phyloP scores from a whole-genome alignment of 139 green algal genomes.

The Yamagishiella unicocca region DNA sequence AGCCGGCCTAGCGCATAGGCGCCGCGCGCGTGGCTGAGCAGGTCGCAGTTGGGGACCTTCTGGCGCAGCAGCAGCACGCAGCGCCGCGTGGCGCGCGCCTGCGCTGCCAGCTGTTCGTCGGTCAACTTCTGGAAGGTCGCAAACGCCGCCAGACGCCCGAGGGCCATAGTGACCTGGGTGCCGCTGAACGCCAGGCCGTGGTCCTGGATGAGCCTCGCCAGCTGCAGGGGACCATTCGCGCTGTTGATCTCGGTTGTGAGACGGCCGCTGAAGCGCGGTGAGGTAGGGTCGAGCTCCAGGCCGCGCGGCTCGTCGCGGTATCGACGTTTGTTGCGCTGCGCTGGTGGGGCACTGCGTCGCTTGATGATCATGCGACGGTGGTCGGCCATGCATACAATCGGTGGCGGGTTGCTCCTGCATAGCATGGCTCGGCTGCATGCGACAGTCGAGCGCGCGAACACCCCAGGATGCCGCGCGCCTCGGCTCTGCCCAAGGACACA shows the following conservation, averaged over 20 bases:
- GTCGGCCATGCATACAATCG: neutral
- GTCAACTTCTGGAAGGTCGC: neutral
- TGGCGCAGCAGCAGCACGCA: constrained; percentile 20
- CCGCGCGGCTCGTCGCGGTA: neutral
- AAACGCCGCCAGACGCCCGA: constrained; percentile 7
- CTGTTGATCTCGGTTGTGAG: constrained; percentile 4
- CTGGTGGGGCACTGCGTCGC: neutral
- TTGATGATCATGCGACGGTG: constrained; percentile 23
- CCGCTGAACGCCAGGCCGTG: neutral
- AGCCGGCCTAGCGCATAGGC: constrained; percentile 20
- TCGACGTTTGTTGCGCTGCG: constrained; percentile 8
- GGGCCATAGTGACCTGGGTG: neutral
- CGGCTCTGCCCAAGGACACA: too few relatives aligned
- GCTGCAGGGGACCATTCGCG: constrained; percentile 33
- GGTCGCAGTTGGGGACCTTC: neutral
- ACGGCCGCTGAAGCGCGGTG: constrained; percentile 13
- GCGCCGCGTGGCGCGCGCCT: neutral
- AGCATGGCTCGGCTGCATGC: too few relatives aligned
- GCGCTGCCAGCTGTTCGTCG: neutral
- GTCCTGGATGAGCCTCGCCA: neutral
- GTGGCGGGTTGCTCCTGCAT: too few relatives aligned
- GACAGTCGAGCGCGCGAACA: too few relatives aligned
- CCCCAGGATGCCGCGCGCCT: too few relatives aligned
- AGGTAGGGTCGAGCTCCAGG: neutral
- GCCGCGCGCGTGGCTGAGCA: neutral